A percentile compares a stretch with the other conserved stretches of the same genome.
Conservation (phyloP, 345 rosid genomes). For the Populus nigra region DNA sequence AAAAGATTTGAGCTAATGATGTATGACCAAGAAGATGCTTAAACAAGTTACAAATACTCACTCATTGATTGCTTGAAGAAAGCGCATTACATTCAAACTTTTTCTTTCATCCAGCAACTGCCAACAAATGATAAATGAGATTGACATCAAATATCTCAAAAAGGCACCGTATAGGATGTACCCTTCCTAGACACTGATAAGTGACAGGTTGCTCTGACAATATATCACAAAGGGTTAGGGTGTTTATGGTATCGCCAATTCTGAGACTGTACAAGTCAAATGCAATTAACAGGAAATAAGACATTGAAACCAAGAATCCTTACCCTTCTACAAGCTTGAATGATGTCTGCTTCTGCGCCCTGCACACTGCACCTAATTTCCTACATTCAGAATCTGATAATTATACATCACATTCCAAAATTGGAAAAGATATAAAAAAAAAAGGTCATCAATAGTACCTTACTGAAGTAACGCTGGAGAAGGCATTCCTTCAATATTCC, state of each 20-base stretch:
- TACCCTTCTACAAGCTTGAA: conserved; percentile 54
- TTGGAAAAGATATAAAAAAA: background rate
- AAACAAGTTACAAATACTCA: conserved; percentile 19
- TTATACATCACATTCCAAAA: background rate
- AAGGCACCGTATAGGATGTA: background rate
- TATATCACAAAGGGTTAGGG: background rate
- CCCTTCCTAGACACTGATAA: background rate
- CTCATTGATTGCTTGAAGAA: conserved; percentile 63
- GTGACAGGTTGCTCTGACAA: background rate
- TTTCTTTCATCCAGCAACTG: conserved; percentile 69
- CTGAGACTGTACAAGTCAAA: background rate
- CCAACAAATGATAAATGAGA: conserved; percentile 11
- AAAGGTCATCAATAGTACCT: conserved; percentile 31
- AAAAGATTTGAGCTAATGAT: background rate
- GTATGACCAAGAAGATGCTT: background rate
- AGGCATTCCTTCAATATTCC: conserved; percentile 58
- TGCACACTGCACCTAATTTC: conserved; percentile 44
- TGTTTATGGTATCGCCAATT: background rate
- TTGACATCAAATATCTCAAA: background rate
- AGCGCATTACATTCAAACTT: conserved; percentile 54
- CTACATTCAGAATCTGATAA: conserved; percentile 26
- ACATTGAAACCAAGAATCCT: conserved; percentile 10
- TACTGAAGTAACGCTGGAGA: conserved; percentile 67
- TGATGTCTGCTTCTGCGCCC: conserved; percentile 41
- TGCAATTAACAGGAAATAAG: background rate